phyloP scores from a whole-genome alignment of 345 rosid genomes.

The Pistacia integerrima region DNA sequence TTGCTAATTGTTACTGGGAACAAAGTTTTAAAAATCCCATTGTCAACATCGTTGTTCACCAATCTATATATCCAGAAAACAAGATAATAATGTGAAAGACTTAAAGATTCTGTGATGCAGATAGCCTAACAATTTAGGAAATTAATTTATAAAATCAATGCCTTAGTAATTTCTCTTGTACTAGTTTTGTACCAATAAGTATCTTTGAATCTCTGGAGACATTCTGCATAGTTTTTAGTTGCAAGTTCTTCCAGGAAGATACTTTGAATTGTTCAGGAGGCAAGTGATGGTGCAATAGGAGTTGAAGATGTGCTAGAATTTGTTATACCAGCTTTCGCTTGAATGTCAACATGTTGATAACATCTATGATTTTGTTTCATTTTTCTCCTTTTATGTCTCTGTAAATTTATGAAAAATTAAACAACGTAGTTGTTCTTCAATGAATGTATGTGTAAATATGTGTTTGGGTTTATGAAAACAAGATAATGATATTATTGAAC shows the following conservation, averaged over 20 bases:
- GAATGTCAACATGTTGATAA: not conserved
- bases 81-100: too few species aligned
- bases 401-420: slow-evolving; percentile 8
- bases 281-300: not conserved
- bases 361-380: slow-evolving; percentile 2
- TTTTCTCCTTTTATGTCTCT: not conserved
- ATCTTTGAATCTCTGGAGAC: too few species aligned
- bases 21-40: too few species aligned
- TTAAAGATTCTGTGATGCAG: too few species aligned
- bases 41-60: too few species aligned
- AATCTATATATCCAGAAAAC: too few species aligned
- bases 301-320: too few species aligned
- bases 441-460: not conserved
- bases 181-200: too few species aligned
- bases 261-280: not conserved
- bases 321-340: not conserved
- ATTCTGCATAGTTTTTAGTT: too few species aligned
- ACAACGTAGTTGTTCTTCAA: not conserved
- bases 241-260: not conserved
- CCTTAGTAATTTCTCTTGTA: too few species aligned
- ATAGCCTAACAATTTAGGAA: too few species aligned
- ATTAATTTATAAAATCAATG: too few species aligned
- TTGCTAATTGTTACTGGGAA: not conserved
- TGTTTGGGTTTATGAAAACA: not conserved
- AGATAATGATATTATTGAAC: not conserved